phyloP scores from a whole-genome alignment of 306 rosid genomes.

The Cyclanthera cordifolia region DNA sequence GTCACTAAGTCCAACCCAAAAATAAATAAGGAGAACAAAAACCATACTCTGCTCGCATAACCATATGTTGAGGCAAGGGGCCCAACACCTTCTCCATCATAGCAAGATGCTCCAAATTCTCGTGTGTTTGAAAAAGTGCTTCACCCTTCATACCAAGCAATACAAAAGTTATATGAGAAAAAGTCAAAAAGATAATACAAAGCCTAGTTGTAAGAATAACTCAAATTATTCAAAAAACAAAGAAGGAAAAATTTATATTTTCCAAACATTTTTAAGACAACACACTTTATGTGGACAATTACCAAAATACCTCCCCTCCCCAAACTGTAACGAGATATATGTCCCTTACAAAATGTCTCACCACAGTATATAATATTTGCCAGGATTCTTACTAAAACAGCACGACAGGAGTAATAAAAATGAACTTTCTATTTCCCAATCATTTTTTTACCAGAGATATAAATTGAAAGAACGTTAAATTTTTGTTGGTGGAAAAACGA shows the following conservation, averaged over 20 bases:
- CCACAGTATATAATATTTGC: neutral
- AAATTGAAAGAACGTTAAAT: neutral
- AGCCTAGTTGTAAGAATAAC: neutral
- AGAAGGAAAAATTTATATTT: neutral
- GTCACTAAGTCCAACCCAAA: neutral
- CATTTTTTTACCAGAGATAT: neutral
- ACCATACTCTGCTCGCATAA: slow-evolving; percentile 56
- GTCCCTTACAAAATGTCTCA: neutral
- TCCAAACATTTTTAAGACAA: neutral
- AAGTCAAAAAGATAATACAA: too few relatives aligned
- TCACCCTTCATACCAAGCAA: slow-evolving; percentile 41
- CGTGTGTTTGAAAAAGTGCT: slow-evolving; percentile 25
- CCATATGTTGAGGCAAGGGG: slow-evolving; percentile 68
- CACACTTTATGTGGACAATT: neutral
- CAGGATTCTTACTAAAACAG: neutral
- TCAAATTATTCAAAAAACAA: neutral
- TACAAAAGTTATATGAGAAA: neutral
- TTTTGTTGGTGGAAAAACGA: neutral
- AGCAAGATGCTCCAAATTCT: slow-evolving; percentile 75
- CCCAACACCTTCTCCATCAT: slow-evolving; percentile 90
- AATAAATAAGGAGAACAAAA: neutral
- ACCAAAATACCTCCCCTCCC: neutral
- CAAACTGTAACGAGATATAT: neutral
- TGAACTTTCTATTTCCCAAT: neutral
- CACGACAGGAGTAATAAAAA: neutral